A percentile compares a stretch with the other conserved stretches of the same genome.
Conservation (phyloP, 768 basidiomycete species). For the Hemileccinum rubropunctum region DNA sequence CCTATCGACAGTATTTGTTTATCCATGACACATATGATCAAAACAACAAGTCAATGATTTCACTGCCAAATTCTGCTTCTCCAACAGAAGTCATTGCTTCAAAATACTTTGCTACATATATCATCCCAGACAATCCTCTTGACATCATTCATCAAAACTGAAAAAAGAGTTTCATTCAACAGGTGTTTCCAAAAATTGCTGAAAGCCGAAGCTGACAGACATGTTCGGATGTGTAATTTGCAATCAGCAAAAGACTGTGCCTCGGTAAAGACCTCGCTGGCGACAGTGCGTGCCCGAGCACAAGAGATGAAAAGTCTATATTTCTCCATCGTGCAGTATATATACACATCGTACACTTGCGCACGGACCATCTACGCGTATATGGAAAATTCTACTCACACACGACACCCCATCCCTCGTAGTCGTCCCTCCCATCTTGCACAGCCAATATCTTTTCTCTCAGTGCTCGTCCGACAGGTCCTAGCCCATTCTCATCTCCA, state of each 20-base stretch:
- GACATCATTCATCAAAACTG: too few species aligned
- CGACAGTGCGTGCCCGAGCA: conserved; percentile 95
- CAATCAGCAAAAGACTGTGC: conserved; percentile 95
- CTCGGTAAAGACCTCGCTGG: conserved; percentile 96
- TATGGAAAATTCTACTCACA: conserved; percentile 14
- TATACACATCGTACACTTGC: too few species aligned
- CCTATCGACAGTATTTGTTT: too few species aligned
- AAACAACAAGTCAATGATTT: too few species aligned
- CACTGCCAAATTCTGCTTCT: too few species aligned
- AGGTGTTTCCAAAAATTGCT: conserved; percentile 95
- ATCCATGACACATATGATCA: too few species aligned
- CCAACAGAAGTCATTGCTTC: too few species aligned
- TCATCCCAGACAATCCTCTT: too few species aligned
- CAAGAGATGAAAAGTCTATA: conserved; percentile 66
- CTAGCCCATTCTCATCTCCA: conserved; percentile 37
- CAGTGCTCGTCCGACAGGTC: conserved; percentile 63
- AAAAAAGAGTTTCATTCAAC: too few species aligned
- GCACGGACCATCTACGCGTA: too few species aligned
- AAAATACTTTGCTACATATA: too few species aligned
- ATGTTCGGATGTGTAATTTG: conserved; percentile 97
- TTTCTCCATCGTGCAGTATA: too few species aligned
- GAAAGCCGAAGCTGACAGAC: conserved; percentile 84
- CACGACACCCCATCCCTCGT: conserved; percentile 62
- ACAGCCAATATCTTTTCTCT: conserved; percentile 70
- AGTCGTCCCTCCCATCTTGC: conserved; percentile 64